Conservation (phyloP, 1,139 yeast genomes). For the Sugiyamaella grinbergsii region DNA sequence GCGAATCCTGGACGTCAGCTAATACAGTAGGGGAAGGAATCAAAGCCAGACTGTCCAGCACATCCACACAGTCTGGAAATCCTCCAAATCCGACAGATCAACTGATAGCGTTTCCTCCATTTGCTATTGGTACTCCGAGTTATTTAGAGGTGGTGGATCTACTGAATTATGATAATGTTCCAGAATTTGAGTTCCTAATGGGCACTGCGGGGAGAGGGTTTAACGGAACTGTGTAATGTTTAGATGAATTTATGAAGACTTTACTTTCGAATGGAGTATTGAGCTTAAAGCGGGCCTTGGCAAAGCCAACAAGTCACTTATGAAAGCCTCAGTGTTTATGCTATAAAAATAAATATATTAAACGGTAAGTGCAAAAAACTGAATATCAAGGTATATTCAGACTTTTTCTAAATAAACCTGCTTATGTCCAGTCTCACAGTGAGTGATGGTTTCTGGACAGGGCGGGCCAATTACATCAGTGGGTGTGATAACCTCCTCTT, state of each 20-base stretch:
- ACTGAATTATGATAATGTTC: slow-evolving; percentile 14
- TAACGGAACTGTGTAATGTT: background rate
- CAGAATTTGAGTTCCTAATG: slow-evolving; percentile 23
- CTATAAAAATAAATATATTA: too few relatives aligned
- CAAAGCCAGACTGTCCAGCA: slow-evolving; percentile 17
- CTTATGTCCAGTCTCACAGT: background rate
- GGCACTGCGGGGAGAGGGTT: slow-evolving; percentile 7
- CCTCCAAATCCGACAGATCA: slow-evolving; percentile 11
- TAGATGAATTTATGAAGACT: background rate
- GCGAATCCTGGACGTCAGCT: slow-evolving; percentile 28
- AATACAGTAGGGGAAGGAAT: slow-evolving; percentile 26
- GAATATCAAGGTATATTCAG: too few relatives aligned
- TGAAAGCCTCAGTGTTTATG: too few relatives aligned
- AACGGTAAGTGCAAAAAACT: too few relatives aligned
- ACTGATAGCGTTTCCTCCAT: slow-evolving; percentile 15
- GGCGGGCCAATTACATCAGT: slow-evolving; percentile 2
- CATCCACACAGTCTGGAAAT: slow-evolving; percentile 5
- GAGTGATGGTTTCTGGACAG: background rate
- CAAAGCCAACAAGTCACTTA: too few relatives aligned
- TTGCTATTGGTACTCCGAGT: slow-evolving; percentile 19
- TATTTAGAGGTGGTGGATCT: slow-evolving; percentile 20
- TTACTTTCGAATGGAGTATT: too few relatives aligned
- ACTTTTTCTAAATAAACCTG: background rate
- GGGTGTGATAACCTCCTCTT: slow-evolving; percentile 27
- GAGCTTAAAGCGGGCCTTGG: too few relatives aligned